phyloP scores from a whole-genome alignment of 805 yeast species.

The Zygoascus flipseniorum region DNA sequence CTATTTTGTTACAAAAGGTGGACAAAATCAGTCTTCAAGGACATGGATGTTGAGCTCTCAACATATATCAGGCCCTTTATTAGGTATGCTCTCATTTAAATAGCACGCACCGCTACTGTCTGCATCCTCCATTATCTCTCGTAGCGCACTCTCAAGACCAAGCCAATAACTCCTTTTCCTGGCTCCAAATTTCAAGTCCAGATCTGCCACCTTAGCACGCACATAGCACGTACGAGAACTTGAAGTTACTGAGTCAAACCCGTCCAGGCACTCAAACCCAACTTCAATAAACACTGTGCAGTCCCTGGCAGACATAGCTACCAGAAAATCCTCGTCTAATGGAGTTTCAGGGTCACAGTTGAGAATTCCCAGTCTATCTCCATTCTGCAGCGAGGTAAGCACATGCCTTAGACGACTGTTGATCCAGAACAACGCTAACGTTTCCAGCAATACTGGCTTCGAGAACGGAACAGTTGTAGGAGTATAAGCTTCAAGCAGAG shows the following conservation, averaged over 20 bases:
- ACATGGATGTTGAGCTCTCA: no score
- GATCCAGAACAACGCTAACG: slow-evolving; percentile 14
- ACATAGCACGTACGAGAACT: slow-evolving; percentile 21
- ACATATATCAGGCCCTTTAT: no score
- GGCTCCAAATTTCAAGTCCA: slow-evolving; percentile 40
- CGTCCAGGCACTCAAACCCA: slow-evolving; percentile 17
- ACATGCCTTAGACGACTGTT: slow-evolving; percentile 16
- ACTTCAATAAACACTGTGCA: slow-evolving; percentile 45
- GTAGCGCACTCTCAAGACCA: slow-evolving; percentile 30
- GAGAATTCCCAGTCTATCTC: slow-evolving; percentile 22
- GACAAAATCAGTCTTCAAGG: no score
- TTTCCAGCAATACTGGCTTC: slow-evolving; percentile 12
- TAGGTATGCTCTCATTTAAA: not conserved
- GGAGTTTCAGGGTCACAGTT: slow-evolving; percentile 18
- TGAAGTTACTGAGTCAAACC: not conserved
- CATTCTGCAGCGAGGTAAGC: slow-evolving; percentile 25
- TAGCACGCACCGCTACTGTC: no score
- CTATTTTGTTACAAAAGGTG: no score
- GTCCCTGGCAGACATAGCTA: slow-evolving; percentile 50
- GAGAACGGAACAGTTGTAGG: not conserved
- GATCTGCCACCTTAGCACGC: slow-evolving; percentile 39
- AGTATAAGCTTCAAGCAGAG: slow-evolving; percentile 17
- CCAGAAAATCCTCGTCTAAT: slow-evolving; percentile 28
- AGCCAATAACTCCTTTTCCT: slow-evolving; percentile 41
- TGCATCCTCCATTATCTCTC: not conserved